Base-by-base conservation (phyloP, 164 flowering plant genomes). In the Berberis vulgaris region DNA sequence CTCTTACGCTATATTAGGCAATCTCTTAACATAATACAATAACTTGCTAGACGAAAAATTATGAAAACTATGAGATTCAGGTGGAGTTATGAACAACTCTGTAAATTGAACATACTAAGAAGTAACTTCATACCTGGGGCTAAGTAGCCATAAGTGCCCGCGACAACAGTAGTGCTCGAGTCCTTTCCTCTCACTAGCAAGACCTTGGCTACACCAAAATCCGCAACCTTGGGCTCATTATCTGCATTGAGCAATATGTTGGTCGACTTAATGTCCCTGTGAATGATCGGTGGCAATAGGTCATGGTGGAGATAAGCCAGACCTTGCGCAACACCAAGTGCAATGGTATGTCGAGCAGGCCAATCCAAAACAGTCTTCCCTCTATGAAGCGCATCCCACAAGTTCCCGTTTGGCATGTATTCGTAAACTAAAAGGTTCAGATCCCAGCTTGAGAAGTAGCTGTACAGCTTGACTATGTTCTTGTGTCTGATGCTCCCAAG, bases 221-320 rank as follows among this genome's bases (percentile, higher is more conserved):
- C 99, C 44, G 99, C 97, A 10, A 94, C 97, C 69, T 91, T 94
- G 38, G 99, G 88, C 65, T 81, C 80, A 70, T 80, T 83, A 66
- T 89, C 81, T 8, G 78, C 79, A 71, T 87, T 89, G 1, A 94
- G 82, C 0, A 94, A 78, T 69, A 91, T 91, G 55, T 94, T 94
- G 49, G 96, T 89, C 41, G 97, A 77, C 74, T 93, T 93, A 80
- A 93, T 84, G 65, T 94, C 97, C 64, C 98, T 77, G 71, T 94
- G 98, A 69, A 94, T 79, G 10, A 94, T 94, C 0, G 97, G 87
- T 1, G 82, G 82, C 65, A 76, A 58, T 43, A 89, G 79, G 75
- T 85, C 97, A 73, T 91, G 99, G 72, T 94, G 99, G 57, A 94
- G 91, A 67, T 94, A 91, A 43, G 97, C 93, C 71, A 94, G 68